Conservation (phyloP, 1,284 basidiomycete species). For the Rhodotorula sp. region DNA sequence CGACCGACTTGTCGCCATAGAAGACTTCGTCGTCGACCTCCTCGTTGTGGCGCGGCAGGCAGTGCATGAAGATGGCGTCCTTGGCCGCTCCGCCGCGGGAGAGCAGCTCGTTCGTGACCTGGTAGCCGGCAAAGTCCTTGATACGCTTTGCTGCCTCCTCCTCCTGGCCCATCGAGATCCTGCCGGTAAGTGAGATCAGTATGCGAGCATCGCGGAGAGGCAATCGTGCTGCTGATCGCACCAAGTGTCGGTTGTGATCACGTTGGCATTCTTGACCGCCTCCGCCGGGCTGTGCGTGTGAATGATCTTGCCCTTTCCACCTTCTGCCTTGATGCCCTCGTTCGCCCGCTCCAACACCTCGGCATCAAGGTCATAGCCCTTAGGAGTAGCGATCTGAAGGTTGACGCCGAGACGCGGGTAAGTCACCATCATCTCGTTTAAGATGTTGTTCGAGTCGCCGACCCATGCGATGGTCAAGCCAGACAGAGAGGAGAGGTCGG, state of each 20-base stretch:
- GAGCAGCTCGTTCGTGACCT: constrained; percentile 72
- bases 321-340: constrained; percentile 45
- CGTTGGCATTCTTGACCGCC: constrained; percentile 83
- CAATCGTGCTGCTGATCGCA: constrained; percentile 47
- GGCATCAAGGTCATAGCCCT: constrained; percentile 72
- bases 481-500: constrained; percentile 47
- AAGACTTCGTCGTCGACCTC: constrained; percentile 92
- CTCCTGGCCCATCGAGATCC: constrained; percentile 99
- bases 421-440: constrained; percentile 95
- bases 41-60: constrained; percentile 84
- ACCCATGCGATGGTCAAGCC: constrained; percentile 83
- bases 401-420: constrained; percentile 88
- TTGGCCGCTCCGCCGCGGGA: constrained; percentile 48
- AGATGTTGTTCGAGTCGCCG: constrained; percentile 92
- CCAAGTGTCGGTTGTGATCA: constrained; percentile 96
- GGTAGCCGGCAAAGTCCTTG: constrained; percentile 85
- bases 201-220: background rate
- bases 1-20: constrained; percentile 52
- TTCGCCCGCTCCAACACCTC: constrained; percentile 74
- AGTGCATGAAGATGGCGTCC: constrained; percentile 81
- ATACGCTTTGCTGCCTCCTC: constrained; percentile 86
- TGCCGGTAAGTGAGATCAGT: constrained; percentile 44
- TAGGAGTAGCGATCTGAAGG: constrained; percentile 76
- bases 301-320: constrained; percentile 56
- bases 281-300: constrained; percentile 78